Conservation (phyloP, 106 monocot species). For the Cymbidium sinense region DNA sequence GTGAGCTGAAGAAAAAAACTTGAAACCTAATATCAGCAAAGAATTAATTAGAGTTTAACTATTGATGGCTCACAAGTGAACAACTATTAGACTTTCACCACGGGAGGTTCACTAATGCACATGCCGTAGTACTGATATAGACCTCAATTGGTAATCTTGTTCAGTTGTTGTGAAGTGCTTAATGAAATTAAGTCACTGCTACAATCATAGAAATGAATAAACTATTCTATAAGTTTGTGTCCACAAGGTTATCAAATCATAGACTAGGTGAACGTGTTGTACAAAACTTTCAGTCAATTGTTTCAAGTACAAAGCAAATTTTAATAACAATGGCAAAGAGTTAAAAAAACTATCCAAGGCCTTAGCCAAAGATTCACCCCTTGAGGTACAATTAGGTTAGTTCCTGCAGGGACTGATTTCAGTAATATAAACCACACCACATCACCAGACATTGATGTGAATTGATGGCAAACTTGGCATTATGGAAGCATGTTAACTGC, state of each 20-base stretch:
- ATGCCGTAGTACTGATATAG: not conserved
- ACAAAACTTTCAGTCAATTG: not conserved
- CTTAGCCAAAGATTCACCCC: not conserved
- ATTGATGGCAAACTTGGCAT: not conserved
- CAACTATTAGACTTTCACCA: not conserved
- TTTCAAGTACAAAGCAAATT: not conserved
- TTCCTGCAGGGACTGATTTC: not conserved
- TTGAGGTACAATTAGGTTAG: not conserved
- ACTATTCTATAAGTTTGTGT: not conserved
- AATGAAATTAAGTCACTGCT: not conserved
- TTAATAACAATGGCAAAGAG: not conserved
- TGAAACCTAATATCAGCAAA: not conserved
- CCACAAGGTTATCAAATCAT: not conserved
- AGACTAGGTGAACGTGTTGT: not conserved
- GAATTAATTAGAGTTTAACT: not conserved
- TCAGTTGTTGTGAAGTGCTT: not conserved
- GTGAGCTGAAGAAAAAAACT: not conserved
- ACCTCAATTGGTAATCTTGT: not conserved
- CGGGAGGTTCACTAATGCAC: not conserved
- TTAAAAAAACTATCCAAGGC: not conserved
- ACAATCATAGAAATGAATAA: not conserved
- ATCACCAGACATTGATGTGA: not conserved
- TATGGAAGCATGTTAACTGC: not conserved
- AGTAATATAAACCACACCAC: not conserved
- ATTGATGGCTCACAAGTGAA: not conserved